Base-by-base conservation (phyloP, 225 moss, liverwort and hornwort genomes). In the Anthoceros angustus region DNA sequence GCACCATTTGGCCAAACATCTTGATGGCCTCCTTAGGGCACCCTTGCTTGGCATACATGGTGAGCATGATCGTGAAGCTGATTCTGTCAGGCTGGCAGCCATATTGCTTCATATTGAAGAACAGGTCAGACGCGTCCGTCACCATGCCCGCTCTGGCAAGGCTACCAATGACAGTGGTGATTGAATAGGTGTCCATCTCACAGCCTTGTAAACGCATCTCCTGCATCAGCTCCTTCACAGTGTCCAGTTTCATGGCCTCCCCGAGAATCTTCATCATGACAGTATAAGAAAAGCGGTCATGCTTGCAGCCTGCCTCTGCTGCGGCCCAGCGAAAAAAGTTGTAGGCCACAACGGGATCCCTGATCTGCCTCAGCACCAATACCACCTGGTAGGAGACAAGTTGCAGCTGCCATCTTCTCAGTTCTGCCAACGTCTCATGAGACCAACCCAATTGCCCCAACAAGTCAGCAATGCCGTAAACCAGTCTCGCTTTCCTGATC, bases 61-160 rank as follows among this genome's bases (percentile, higher is more conserved):
- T 55, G 55, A 55, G 18, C 55, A 55, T 55, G 7, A 55, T 0
- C 5, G 16, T 55, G 14, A 9, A 55, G n/a, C n/a, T 55, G 55
- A 55, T 20, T 15, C 55, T 55, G 55, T 55, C 55, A 55, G 55
- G 55, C 14, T 55, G 55, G 55, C 55, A 55, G 55, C 55, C 55
- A 5, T 55, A 23, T 23, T 55, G n/a, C 18, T 18, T 23, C 55
- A 55, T 18, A 55, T 55, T 55, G 55, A 18, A 55, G 55, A 55
- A 55, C 23, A 55, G 55, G 55, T 55, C 55, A 55, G n/a, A 23
- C 18, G 55, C 55, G 18, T 55, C 55, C 6, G 18, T 12, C 14
- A 55, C 8, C 55, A 55, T 18, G 8, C 55, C 55, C 7, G 55
- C 55, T 15, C 55, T 55, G 55, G 55, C 55, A 20, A 18, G 23